Conservation (phyloP, 495 filamentous ascomycete species). For the Podospora fimiseda region DNA sequence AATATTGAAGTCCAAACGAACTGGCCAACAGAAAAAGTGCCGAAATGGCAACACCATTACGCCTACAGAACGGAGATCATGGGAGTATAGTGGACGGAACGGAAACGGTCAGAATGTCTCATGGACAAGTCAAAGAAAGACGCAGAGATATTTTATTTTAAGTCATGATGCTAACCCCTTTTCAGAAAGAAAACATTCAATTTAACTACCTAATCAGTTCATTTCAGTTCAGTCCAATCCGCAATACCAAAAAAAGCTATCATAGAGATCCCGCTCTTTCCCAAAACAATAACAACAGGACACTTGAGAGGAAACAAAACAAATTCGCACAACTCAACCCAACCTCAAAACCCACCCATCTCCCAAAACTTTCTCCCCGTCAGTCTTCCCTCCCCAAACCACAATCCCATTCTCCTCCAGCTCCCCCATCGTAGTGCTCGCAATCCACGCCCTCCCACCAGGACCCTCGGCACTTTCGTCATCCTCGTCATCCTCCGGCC, state of each 20-base stretch:
- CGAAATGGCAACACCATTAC: not conserved
- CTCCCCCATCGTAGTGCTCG: conserved; percentile 41
- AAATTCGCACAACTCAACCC: conserved; percentile 20
- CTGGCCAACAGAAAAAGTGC: not conserved
- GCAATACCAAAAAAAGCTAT: not conserved
- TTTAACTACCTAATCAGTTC: too few relatives aligned
- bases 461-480: conserved; percentile 36
- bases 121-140: too few relatives aligned
- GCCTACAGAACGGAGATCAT: too few relatives aligned
- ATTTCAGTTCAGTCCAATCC: too few relatives aligned
- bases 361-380: conserved; percentile 36
- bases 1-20: not conserved
- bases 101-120: too few relatives aligned
- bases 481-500: conserved; percentile 40
- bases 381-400: conserved; percentile 46
- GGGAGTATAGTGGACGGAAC: too few relatives aligned
- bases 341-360: conserved; percentile 53
- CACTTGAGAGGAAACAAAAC: not conserved
- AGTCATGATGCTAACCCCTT: too few relatives aligned
- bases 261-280: not conserved
- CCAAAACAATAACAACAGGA: conserved; percentile 4
- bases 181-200: too few relatives aligned
- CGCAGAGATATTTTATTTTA: too few relatives aligned
- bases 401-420: conserved; percentile 46
- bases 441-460: conserved; percentile 41